phyloP scores from a whole-genome alignment of 176 grass and related monocot genomes.

The Oryza meyeriana region DNA sequence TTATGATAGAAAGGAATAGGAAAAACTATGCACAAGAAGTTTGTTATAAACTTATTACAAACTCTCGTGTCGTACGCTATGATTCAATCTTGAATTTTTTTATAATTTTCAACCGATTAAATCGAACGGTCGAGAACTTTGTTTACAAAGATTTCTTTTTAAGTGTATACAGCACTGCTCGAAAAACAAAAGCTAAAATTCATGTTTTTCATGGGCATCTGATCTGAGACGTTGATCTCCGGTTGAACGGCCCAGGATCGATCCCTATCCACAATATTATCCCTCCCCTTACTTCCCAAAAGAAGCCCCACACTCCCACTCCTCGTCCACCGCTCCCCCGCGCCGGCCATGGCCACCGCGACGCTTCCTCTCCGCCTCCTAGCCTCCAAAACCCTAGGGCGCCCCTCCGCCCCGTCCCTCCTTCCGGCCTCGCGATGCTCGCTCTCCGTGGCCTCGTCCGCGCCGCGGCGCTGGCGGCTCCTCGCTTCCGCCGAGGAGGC shows the following conservation, averaged over 20 bases:
- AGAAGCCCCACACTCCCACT: neutral
- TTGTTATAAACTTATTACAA: too few species aligned
- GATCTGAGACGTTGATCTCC: neutral
- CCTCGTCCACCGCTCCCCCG: constrained; percentile 5
- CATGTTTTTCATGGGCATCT: neutral
- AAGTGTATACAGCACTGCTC: too few species aligned
- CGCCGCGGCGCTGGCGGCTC: constrained; percentile 16
- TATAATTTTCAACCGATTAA: too few species aligned
- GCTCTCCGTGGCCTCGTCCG: neutral
- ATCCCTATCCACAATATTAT: constrained; percentile 62
- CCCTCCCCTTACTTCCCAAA: neutral
- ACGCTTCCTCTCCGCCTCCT: constrained; percentile 54
- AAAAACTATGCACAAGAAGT: too few species aligned
- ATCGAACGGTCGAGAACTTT: too few species aligned
- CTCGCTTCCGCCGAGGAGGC: constrained; percentile 44
- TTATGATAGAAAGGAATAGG: too few species aligned
- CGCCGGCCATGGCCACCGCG: constrained; percentile 42
- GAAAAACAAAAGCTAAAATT: neutral
- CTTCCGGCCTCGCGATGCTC: neutral
- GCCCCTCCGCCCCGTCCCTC: neutral
- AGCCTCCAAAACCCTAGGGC: constrained; percentile 19
- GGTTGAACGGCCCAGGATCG: neutral
- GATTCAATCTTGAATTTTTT: too few species aligned
- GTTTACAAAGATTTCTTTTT: too few species aligned
- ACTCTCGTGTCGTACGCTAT: too few species aligned